These are phyloP conservation scores for Leishmania turanica DNA, from an alignment of 208 protist genomes.

Conservation along the genomic window DNA sequence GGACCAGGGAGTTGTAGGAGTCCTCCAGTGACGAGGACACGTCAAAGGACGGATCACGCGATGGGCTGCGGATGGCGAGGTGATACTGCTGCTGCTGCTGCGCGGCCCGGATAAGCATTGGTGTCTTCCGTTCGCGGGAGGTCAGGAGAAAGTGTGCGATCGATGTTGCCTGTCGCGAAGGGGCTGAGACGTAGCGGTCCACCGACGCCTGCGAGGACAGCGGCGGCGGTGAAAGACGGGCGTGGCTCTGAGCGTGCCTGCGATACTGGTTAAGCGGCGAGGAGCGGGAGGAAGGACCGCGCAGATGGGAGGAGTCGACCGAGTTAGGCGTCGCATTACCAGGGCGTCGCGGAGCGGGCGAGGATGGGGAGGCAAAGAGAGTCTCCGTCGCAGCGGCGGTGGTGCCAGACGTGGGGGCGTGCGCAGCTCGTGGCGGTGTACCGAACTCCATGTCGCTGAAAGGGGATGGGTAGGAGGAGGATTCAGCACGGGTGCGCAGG, in stretches of 20 bases:
- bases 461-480: background rate
- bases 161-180: constrained; percentile 50
- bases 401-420: background rate
- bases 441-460: constrained; percentile 5
- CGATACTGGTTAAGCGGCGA: background rate
- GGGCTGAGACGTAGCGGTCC: constrained; percentile 81
- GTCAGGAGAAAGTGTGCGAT: constrained; percentile 85
- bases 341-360: constrained; percentile 19
- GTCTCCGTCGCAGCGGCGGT: background rate
- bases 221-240: constrained; percentile 4
- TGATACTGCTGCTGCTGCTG: constrained; percentile 31
- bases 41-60: constrained; percentile 5
- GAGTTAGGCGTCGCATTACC: constrained; percentile 1
- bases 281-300: background rate
- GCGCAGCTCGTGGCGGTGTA: constrained; percentile 18
- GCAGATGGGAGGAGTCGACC: background rate
- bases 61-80: constrained; percentile 25
- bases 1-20: background rate
- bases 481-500: background rate
- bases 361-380: constrained; percentile 16
- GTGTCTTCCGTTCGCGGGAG: constrained; percentile 64
- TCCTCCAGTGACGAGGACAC: constrained; percentile 5
- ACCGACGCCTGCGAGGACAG: constrained; percentile 13
- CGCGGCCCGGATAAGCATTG: constrained; percentile 40
- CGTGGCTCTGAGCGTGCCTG: background rate